These are phyloP conservation scores for Lasiosphaeriaceae sp. DNA, from an alignment of 495 filamentous ascomycete genomes.

Conservation along the genomic window DNA sequence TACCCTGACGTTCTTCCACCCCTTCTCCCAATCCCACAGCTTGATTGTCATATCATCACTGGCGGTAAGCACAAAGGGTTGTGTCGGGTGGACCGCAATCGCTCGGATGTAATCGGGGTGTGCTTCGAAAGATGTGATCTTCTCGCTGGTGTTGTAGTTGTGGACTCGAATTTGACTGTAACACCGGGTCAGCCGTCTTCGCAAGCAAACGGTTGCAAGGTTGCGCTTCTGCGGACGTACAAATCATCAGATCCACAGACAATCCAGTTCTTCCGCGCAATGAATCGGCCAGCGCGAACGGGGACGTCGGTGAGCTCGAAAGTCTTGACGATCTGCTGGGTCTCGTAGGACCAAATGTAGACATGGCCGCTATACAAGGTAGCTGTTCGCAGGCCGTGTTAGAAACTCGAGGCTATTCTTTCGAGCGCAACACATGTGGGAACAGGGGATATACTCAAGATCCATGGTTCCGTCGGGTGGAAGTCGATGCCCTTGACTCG, in stretches of 20 bases:
- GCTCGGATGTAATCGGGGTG: conserved; percentile 99
- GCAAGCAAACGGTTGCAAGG: background rate
- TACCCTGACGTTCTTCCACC: conserved; percentile 96
- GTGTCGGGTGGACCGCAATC: conserved; percentile 93
- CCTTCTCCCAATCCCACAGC: conserved; percentile 98
- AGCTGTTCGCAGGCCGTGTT: conserved; percentile 14
- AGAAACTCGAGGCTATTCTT: conserved; percentile 2
- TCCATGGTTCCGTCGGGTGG: conserved; percentile 95
- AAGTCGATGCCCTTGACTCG: conserved; percentile 98
- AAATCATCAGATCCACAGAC: conserved; percentile 98
- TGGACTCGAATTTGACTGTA: conserved; percentile 46
- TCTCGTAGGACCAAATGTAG: conserved; percentile 99
- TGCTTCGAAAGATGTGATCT: conserved; percentile 96
- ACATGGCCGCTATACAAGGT: conserved; percentile 98
- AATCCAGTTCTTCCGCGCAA: conserved; percentile 99
- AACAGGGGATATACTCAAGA: conserved; percentile 55
- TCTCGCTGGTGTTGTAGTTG: conserved; percentile 99
- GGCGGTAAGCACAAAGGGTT: conserved; percentile 93
- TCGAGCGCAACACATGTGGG: background rate
- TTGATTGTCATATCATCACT: conserved; percentile 99
- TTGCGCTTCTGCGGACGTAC: conserved; percentile 54
- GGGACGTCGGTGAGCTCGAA: conserved; percentile 99
- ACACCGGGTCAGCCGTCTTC: background rate
- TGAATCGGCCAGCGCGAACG: conserved; percentile 92
- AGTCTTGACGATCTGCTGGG: conserved; percentile 95